Conservation (phyloP, 768 basidiomycete species). For the Serpula lacrymans region DNA sequence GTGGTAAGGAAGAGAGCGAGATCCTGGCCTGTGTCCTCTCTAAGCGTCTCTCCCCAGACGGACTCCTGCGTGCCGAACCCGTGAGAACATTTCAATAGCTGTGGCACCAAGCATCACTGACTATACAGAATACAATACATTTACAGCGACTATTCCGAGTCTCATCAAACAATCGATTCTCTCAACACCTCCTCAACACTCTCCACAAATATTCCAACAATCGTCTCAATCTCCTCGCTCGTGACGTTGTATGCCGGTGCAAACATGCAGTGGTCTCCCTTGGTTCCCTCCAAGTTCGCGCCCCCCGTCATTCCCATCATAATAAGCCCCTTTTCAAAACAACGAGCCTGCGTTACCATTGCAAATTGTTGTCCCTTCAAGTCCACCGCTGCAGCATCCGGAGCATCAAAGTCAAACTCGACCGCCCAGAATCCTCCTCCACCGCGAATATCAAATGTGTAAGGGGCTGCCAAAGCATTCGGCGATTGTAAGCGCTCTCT, state of each 20-base stretch:
- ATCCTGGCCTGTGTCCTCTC: too few species aligned
- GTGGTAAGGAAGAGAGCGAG: too few species aligned
- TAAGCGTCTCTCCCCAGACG: too few species aligned
- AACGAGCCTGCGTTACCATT: constrained; percentile 65
- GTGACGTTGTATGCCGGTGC: constrained; percentile 82
- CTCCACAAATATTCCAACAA: constrained; percentile 62
- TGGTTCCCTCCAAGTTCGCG: constrained; percentile 62
- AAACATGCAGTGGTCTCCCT: constrained; percentile 71
- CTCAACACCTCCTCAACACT: constrained; percentile 63
- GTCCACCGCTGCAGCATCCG: constrained; percentile 40
- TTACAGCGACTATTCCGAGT: background rate
- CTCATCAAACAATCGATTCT: constrained; percentile 23
- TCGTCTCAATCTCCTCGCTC: constrained; percentile 60
- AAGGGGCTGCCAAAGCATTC: constrained; percentile 58
- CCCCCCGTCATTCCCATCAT: constrained; percentile 75
- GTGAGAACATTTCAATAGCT: too few species aligned
- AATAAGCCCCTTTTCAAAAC: constrained; percentile 63
- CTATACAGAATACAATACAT: constrained; percentile 3
- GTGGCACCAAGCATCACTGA: too few species aligned
- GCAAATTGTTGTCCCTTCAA: constrained; percentile 58
- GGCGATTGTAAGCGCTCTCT: constrained; percentile 50
- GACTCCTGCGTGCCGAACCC: too few species aligned
- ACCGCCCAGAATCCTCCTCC: constrained; percentile 82
- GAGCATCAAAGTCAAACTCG: constrained; percentile 68
- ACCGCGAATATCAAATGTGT: constrained; percentile 78